Base-by-base conservation (phyloP, 495 filamentous ascomycete species). In the Xylaria intraflava region DNA sequence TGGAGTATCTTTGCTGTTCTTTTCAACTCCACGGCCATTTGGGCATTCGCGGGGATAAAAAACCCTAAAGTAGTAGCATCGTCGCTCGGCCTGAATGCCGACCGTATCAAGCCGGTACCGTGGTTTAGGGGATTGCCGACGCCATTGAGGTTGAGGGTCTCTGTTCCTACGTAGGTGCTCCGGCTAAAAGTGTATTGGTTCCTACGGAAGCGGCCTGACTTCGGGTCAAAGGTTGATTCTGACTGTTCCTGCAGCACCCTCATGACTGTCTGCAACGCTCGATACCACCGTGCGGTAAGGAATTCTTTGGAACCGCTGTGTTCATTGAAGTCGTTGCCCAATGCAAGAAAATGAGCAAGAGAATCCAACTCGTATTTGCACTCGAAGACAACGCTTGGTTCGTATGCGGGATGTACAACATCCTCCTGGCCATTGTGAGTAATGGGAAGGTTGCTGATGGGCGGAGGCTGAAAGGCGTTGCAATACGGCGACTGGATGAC, bases 301-400 rank as follows among this genome's bases (percentile, higher is more conserved):
- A 92, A 95, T 19, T 85, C 84, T 5, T 72, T 86, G 11, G 87
- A 91, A 11, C 77, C 78, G 0, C 90, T 95, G 62, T 85, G 79
- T 19, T 86, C 81, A 66, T 93, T 74, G 72, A 95, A 99, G 42
- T 93, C 82, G 56, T 92, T 96, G 1, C 78, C 82, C 35, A 99
- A 71, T 4, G 86, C 78, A 11, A 99, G 82, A 70, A 99, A 99
- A 65, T 89, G 82, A 3, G 90, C 93, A 0, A 99, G 78, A 1
- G 91, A 96, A 68, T 99, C 93, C 6, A 99, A 80, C 71, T 99
- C 93, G 69, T 96, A 99, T 70, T 99, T 99, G 79, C 93, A 99
- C 67, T 99, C 93, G 62, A 93, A 99, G 9, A 99, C 93, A 46
- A 81, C 79, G 0, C 79, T 80, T 6, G 83, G 85, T 60, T 96